Percentiles rank a stretch among this genome's conserved stretches.
phyloP scores from a whole-genome alignment of 2,329 filamentous ascomycete genomes.

The Trichoderma gracile region DNA sequence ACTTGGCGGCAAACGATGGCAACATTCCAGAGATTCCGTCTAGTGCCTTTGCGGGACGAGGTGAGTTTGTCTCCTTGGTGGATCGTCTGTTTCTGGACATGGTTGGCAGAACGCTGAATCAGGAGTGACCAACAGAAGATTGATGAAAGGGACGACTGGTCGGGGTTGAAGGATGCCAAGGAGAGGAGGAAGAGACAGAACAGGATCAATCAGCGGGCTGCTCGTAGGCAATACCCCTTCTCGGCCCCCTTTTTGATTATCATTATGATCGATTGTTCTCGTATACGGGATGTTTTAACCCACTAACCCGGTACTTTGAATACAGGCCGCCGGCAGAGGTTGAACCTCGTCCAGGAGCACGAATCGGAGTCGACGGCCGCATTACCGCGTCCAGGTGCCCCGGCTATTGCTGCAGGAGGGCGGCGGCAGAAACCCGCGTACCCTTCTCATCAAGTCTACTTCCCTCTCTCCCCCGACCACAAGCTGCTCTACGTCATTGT shows the following conservation, averaged over 20 bases:
- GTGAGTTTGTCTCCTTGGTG: slow-evolving; percentile 14
- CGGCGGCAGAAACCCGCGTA: neutral
- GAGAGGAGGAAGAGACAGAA: slow-evolving; percentile 31
- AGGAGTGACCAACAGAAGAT: slow-evolving; percentile 1
- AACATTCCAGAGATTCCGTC: slow-evolving; percentile 30
- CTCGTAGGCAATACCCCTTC: slow-evolving; percentile 21
- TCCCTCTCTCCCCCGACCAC: slow-evolving; percentile 28
- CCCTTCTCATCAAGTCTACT: slow-evolving; percentile 21
- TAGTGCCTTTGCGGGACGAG: slow-evolving; percentile 30
- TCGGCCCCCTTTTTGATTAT: neutral
- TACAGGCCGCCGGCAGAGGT: slow-evolving; percentile 29
- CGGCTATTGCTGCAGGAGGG: neutral
- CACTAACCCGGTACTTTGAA: neutral
- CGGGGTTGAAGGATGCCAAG: slow-evolving; percentile 27
- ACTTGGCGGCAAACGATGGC: slow-evolving; percentile 20
- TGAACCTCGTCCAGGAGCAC: slow-evolving; percentile 15
- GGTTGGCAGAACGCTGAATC: neutral
- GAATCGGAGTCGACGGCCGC: neutral
- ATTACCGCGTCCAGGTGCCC: neutral
- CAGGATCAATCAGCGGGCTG: slow-evolving; percentile 29
- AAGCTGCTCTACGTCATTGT: slow-evolving; percentile 30
- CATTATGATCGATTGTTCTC: neutral
- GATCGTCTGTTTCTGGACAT: neutral
- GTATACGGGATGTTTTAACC: neutral
- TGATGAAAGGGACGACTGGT: slow-evolving; percentile 29